phyloP scores from a whole-genome alignment of 331 rosid genomes.

The Saraca asoca region DNA sequence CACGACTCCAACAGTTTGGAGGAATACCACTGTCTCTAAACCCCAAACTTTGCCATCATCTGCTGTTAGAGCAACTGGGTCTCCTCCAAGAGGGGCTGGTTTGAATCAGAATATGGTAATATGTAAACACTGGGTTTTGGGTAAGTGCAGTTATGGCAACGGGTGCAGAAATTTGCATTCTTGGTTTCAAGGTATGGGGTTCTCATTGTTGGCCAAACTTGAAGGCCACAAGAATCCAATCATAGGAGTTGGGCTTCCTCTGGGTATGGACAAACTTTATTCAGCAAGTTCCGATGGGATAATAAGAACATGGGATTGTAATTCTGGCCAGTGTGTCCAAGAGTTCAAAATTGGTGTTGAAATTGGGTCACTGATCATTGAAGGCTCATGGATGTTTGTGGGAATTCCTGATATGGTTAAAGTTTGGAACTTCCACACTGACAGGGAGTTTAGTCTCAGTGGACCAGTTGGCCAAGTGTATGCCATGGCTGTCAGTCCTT shows the following conservation, averaged over 20 bases:
- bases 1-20: too few relatives aligned
- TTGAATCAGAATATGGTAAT: not conserved
- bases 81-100: too few relatives aligned
- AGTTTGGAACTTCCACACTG: constrained; percentile 33
- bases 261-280: constrained; percentile 32
- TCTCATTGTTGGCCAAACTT: constrained; percentile 31
- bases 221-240: constrained; percentile 41
- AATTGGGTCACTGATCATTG: constrained; percentile 31
- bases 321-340: constrained; percentile 27
- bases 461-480: constrained; percentile 34
- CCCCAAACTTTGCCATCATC: too few relatives aligned
- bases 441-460: constrained; percentile 16
- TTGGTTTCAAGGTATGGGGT: constrained; percentile 26
- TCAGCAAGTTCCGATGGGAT: constrained; percentile 33
- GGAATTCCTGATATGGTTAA: constrained; percentile 32
- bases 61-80: too few relatives aligned
- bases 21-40: too few relatives aligned
- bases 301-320: constrained; percentile 39
- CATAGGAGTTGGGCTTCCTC: constrained; percentile 37
- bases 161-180: constrained; percentile 32
- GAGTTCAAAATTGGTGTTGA: constrained; percentile 19
- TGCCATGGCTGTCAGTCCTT: constrained; percentile 24
- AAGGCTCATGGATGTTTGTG: constrained; percentile 41
- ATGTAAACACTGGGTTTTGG: constrained; percentile 33
- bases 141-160: constrained; percentile 31